A percentile compares a stretch with the other conserved stretches of the same genome.
These are phyloP conservation scores for Dicorynia guianensis DNA, from an alignment of 306 rosid species.

Conservation along the genomic window DNA sequence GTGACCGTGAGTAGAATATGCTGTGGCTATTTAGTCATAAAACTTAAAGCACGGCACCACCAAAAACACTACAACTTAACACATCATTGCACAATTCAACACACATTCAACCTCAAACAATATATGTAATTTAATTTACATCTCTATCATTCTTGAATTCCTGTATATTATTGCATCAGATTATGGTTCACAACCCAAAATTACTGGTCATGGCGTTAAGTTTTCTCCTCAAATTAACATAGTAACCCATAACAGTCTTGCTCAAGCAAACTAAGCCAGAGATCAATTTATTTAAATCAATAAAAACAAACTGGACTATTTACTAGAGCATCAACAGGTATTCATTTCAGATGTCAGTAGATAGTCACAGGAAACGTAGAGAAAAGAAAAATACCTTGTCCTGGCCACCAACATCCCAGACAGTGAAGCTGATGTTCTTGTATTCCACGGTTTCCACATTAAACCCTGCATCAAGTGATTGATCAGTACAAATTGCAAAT, in stretches of 20 bases:
- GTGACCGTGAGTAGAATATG: neutral
- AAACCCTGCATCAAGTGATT: slow-evolving; percentile 62
- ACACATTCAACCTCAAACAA: neutral
- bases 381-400: slow-evolving; percentile 64
- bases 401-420: slow-evolving; percentile 99
- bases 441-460: slow-evolving; percentile 95
- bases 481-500: slow-evolving; percentile 24
- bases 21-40: neutral
- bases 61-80: too few relatives aligned
- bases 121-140: neutral
- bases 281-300: neutral
- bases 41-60: too few relatives aligned
- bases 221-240: neutral
- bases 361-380: neutral
- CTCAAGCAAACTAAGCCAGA: neutral
- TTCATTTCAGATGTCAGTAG: neutral
- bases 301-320: neutral
- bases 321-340: neutral
- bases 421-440: slow-evolving; percentile 97
- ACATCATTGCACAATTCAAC: too few relatives aligned
- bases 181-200: neutral
- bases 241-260: neutral
- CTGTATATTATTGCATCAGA: neutral
- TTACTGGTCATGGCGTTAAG: neutral
- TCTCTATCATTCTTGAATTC: neutral